Evolutionary conservation across 73 alveolate species (phyloP).

Genomic region (Tetrahymena thermophila): DNA sequence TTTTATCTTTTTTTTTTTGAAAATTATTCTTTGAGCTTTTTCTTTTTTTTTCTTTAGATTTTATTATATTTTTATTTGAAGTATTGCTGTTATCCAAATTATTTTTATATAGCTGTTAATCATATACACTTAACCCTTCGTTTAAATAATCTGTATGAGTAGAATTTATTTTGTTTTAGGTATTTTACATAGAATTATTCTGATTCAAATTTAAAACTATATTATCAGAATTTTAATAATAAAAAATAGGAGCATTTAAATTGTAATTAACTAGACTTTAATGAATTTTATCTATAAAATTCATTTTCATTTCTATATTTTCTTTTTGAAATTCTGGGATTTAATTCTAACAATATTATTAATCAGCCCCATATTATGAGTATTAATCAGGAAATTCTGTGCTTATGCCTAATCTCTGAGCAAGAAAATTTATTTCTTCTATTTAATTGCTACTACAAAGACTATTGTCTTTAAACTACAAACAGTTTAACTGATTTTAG

Average conservation of each 20-base stretch:
- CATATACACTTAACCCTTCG: neutral
- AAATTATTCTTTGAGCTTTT: neutral
- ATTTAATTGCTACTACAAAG: neutral
- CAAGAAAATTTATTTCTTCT: neutral
- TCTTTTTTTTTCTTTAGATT: neutral
- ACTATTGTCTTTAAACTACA: neutral
- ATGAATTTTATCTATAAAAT: neutral
- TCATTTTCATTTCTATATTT: neutral
- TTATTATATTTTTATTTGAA: neutral
- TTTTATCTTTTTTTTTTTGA: neutral
- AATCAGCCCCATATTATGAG: neutral
- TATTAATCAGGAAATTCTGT: neutral
- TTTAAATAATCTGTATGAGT: neutral
- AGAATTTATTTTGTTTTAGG: neutral
- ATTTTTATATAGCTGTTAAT: neutral
- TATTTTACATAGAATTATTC: neutral
- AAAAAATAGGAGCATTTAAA: neutral
- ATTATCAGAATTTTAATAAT: neutral
- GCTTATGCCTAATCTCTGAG: neutral
- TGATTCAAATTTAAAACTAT: neutral
- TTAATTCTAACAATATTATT: neutral
- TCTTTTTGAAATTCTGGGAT: neutral
- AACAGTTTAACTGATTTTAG: neutral
- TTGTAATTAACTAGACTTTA: neutral
- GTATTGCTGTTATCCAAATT: neutral